A percentile compares a stretch with the other conserved stretches of the same genome.
Conservation (phyloP, 139 green algal species). For the Asterochloris erici region DNA sequence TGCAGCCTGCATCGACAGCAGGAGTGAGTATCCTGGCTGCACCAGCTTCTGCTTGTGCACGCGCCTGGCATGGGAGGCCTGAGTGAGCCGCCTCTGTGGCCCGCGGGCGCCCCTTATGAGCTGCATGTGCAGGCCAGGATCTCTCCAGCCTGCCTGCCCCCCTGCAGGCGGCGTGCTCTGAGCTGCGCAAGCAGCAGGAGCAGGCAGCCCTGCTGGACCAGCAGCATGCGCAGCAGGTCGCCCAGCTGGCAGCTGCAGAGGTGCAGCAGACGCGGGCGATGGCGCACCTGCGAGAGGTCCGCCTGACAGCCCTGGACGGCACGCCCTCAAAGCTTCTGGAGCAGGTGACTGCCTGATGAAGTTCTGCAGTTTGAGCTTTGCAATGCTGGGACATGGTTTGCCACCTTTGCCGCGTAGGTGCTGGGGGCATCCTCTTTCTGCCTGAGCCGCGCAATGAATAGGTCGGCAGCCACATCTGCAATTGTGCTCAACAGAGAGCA, state of each 20-base stretch:
- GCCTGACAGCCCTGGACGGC: slow-evolving; percentile 8
- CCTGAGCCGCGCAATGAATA: no score
- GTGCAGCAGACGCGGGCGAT: background rate
- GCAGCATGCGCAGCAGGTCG: slow-evolving; percentile 14
- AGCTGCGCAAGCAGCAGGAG: background rate
- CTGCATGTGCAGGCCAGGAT: no score
- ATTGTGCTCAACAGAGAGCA: no score
- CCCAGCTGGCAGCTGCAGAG: slow-evolving; percentile 1
- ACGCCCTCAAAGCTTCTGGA: slow-evolving; percentile 7
- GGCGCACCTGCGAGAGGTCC: background rate
- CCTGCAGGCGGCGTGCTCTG: slow-evolving; percentile 6
- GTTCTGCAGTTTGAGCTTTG: no score
- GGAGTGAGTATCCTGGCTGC: background rate
- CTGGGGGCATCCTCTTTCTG: no score
- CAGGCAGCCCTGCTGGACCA: slow-evolving; percentile 1
- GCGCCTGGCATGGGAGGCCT: no score
- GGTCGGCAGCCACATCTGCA: no score
- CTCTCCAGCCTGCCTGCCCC: background rate
- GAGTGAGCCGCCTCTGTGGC: no score
- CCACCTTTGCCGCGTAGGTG: no score
- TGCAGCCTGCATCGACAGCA: background rate
- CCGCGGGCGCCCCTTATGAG: no score
- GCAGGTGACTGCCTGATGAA: background rate
- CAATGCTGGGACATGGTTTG: no score
- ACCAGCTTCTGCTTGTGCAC: background rate